Evolutionary conservation across 441 rosid genomes (phyloP).

Genomic region (Rhodomyrtus psidioides): DNA sequence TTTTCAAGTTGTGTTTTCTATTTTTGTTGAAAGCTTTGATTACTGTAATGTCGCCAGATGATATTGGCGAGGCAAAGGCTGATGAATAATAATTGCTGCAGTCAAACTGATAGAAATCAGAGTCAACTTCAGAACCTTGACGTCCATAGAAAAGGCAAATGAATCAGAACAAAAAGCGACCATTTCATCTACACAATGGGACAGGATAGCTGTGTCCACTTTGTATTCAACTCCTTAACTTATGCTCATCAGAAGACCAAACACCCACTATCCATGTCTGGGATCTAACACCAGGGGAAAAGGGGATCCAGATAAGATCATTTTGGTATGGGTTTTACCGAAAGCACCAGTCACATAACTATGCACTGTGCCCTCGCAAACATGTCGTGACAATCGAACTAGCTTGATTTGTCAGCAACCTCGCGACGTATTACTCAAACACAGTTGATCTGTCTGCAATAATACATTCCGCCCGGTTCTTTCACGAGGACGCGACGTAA

Average conservation of each 20-base stretch:
- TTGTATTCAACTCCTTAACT: slow-evolving; percentile 58
- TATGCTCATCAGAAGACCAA: slow-evolving; percentile 39
- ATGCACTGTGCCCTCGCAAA: slow-evolving; percentile 11
- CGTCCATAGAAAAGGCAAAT: slow-evolving; percentile 62
- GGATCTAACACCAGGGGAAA: slow-evolving; percentile 27
- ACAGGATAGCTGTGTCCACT: slow-evolving; percentile 43
- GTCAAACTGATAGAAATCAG: slow-evolving; percentile 28
- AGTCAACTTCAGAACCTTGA: slow-evolving; percentile 38
- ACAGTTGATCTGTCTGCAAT: slow-evolving; percentile 40
- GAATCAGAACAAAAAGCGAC: slow-evolving; percentile 60
- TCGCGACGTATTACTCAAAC: slow-evolving; percentile 25
- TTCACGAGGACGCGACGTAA: slow-evolving; percentile 27
- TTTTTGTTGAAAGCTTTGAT: neutral
- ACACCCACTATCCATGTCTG: slow-evolving; percentile 58
- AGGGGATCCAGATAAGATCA: slow-evolving; percentile 16
- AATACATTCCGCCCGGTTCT: slow-evolving; percentile 32
- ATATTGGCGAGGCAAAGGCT: neutral
- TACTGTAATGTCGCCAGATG: neutral
- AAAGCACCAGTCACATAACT: slow-evolving; percentile 12
- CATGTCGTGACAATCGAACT: slow-evolving; percentile 11
- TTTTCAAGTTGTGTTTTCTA: neutral
- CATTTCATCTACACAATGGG: slow-evolving; percentile 23
- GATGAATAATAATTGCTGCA: neutral
- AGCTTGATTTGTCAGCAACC: slow-evolving; percentile 45
- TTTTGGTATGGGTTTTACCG: slow-evolving; percentile 4